A percentile compares a stretch with the other conserved stretches of the same genome.
Conservation (phyloP, 331 rosid species). For the Phaseolus coccineus region DNA sequence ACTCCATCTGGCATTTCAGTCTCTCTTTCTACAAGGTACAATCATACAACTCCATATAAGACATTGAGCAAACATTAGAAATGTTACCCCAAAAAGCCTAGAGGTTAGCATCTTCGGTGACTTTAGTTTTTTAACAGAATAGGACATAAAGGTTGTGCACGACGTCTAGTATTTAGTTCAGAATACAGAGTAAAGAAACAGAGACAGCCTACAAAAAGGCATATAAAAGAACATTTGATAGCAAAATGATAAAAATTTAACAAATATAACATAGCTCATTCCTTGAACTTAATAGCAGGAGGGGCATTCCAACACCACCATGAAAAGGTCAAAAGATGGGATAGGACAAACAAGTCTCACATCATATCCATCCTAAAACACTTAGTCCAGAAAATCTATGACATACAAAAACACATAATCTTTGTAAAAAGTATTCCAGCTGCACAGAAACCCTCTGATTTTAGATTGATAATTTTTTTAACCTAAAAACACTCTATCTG, state of each 20-base stretch:
- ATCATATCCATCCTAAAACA: conserved; percentile 25
- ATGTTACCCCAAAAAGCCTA: background rate
- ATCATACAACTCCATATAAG: conserved; percentile 38
- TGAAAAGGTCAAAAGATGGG: background rate
- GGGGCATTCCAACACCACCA: background rate
- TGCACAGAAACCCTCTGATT: conserved; percentile 13
- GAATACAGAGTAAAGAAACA: conserved; percentile 13
- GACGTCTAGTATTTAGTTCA: conserved; percentile 19
- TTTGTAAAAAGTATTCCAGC: conserved; percentile 14
- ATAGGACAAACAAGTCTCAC: background rate
- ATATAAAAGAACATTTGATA: conserved; percentile 11
- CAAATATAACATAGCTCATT: conserved; percentile 23
- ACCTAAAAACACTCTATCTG: conserved; percentile 26
- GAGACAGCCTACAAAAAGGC: background rate
- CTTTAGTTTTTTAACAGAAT: conserved; percentile 20
- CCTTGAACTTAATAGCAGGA: conserved; percentile 30
- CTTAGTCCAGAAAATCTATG: background rate
- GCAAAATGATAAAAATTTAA: background rate
- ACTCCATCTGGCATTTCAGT: conserved; percentile 89
- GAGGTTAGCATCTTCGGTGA: conserved; percentile 24
- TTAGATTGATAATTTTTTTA: conserved; percentile 6
- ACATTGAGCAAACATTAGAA: conserved; percentile 25
- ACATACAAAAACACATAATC: conserved; percentile 2
- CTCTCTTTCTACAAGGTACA: conserved; percentile 79
- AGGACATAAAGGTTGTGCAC: conserved; percentile 1